Evolutionary conservation across 495 filamentous ascomycete genomes (phyloP).

Genomic region (Penicillium subrubescens): DNA sequence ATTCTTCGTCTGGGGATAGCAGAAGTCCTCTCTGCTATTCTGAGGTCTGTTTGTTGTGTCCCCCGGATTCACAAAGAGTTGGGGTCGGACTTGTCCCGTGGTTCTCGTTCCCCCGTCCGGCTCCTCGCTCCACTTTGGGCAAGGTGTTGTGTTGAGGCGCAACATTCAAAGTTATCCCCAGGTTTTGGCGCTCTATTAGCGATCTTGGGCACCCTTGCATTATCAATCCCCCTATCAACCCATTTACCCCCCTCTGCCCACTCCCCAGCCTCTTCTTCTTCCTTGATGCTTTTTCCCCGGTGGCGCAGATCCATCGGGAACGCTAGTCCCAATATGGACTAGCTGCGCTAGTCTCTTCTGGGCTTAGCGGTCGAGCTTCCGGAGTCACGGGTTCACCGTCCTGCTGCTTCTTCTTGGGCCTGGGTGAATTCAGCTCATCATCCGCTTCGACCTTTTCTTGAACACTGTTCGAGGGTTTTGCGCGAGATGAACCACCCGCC

Average conservation of each 20-base stretch:
- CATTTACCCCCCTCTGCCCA: background rate
- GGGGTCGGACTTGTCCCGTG: conserved; percentile 32
- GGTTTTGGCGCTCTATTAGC: background rate
- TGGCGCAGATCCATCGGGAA: conserved; percentile 47
- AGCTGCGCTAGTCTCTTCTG: conserved; percentile 24
- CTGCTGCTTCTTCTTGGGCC: conserved; percentile 13
- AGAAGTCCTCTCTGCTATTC: background rate
- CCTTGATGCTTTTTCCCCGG: conserved; percentile 31
- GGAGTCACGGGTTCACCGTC: conserved; percentile 48
- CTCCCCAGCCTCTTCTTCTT: conserved; percentile 2
- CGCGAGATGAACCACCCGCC: conserved; percentile 41
- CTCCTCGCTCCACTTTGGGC: conserved; percentile 18
- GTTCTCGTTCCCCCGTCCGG: conserved; percentile 22
- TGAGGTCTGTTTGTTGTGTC: conserved; percentile 16
- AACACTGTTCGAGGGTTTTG: conserved; percentile 10
- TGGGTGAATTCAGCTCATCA: conserved; percentile 19
- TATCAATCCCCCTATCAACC: background rate
- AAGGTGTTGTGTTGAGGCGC: background rate
- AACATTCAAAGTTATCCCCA: background rate
- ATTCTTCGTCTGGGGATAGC: background rate
- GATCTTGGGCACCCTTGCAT: background rate
- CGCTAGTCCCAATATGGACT: conserved; percentile 33
- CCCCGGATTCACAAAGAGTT: conserved; percentile 26
- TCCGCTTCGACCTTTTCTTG: conserved; percentile 11
- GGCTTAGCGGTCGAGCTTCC: conserved; percentile 42